These are phyloP conservation scores for Sambucus nigra DNA, from an alignment of 129 eudicot genomes.

Conservation along the genomic window DNA sequence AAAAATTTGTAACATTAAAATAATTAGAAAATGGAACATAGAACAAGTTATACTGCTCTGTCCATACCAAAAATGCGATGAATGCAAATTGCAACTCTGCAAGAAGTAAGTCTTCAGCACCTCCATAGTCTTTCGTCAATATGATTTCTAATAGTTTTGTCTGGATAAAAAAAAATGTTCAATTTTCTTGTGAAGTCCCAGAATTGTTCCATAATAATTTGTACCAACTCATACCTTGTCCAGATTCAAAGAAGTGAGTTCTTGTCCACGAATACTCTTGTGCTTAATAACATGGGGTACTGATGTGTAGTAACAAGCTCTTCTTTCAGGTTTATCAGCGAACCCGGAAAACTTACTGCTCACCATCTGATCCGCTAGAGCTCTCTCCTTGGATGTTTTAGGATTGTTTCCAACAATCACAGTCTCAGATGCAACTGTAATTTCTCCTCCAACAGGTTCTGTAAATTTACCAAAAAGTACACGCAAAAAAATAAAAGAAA, in stretches of 20 bases:
- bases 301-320: slow-evolving; percentile 71
- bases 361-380: slow-evolving; percentile 61
- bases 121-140: slow-evolving; percentile 66
- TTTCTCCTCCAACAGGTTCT: slow-evolving; percentile 95
- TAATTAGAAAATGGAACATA: too few species aligned
- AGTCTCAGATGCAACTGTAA: slow-evolving; percentile 60
- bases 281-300: slow-evolving; percentile 75
- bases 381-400: slow-evolving; percentile 56
- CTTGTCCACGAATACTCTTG: slow-evolving; percentile 55
- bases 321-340: slow-evolving; percentile 26
- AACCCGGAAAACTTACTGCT: slow-evolving; percentile 34
- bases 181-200: neutral
- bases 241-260: slow-evolving; percentile 79
- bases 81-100: slow-evolving; percentile 91
- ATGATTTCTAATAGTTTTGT: slow-evolving; percentile 57
- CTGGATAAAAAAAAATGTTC: slow-evolving; percentile 20
- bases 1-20: neutral
- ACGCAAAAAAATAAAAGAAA: neutral
- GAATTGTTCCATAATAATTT: neutral
- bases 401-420: slow-evolving; percentile 35
- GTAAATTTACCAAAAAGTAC: slow-evolving; percentile 12
- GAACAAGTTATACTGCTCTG: neutral
- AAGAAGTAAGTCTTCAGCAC: slow-evolving; percentile 66
- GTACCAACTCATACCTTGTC: slow-evolving; percentile 58
- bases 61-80: slow-evolving; percentile 73